A percentile compares a stretch with the other conserved stretches of the same genome.
phyloP scores from a whole-genome alignment of 768 basidiomycete species.

The Suillus subluteus region DNA sequence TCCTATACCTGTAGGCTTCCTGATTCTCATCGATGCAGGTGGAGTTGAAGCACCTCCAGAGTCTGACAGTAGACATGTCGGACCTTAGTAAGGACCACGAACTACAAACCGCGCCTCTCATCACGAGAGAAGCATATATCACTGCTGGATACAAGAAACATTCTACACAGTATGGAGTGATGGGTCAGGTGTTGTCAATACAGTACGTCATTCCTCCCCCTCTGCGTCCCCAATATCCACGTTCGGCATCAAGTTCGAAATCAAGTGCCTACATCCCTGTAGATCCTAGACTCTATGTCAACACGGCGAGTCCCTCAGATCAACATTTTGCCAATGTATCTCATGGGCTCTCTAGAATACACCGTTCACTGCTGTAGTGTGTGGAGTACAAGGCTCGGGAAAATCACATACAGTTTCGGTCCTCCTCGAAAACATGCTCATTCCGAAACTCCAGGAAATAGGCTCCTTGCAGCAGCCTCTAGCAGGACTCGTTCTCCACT shows the following conservation, averaged over 20 bases:
- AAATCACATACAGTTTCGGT: constrained; percentile 68
- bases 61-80: neutral
- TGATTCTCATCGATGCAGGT: constrained; percentile 6
- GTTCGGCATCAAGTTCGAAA: constrained; percentile 30
- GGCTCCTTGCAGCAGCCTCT: constrained; percentile 53
- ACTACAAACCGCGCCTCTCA: constrained; percentile 42
- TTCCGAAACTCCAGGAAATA: constrained; percentile 46
- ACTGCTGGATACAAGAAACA: constrained; percentile 23
- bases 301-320: constrained; percentile 46
- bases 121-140: constrained; percentile 45
- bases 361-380: constrained; percentile 67
- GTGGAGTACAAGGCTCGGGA: constrained; percentile 67
- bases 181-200: constrained; percentile 46
- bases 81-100: constrained; percentile 11
- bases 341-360: constrained; percentile 48
- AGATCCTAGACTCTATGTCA: constrained; percentile 58
- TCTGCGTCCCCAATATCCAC: neutral
- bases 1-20: neutral
- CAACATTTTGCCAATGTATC: neutral
- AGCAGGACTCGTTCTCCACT: constrained; percentile 62
- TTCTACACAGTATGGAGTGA: constrained; percentile 54
- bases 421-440: constrained; percentile 63
- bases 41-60: constrained; percentile 9
- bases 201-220: constrained; percentile 34
- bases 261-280: constrained; percentile 29